Conservation (phyloP, 768 basidiomycete genomes). For the Lepiota venenata region DNA sequence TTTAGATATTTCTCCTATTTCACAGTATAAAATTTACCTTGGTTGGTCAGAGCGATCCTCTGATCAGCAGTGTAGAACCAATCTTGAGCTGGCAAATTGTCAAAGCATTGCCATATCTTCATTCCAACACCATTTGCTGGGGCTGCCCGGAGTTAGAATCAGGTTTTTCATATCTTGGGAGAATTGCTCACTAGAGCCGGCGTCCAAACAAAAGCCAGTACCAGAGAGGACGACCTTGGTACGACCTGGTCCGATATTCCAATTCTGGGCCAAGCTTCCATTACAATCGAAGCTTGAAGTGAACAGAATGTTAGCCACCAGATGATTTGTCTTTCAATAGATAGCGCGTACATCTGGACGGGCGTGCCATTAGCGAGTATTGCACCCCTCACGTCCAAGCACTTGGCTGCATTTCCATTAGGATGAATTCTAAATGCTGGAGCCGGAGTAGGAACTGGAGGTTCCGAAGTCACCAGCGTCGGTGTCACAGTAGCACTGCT, state of each 20-base stretch:
- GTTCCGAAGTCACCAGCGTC: too few relatives aligned
- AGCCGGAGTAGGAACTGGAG: background rate
- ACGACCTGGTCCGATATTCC: constrained; percentile 18
- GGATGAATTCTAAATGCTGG: constrained; percentile 14
- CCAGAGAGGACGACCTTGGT: constrained; percentile 20
- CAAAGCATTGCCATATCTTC: constrained; percentile 22
- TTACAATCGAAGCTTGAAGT: constrained; percentile 24
- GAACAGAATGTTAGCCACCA: background rate
- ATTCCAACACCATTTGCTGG: constrained; percentile 16
- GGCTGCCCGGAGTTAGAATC: background rate
- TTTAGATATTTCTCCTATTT: background rate
- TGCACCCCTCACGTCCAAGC: constrained; percentile 21
- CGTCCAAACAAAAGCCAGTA: constrained; percentile 25
- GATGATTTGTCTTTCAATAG: too few relatives aligned
- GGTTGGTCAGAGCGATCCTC: constrained; percentile 10
- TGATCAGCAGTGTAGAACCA: constrained; percentile 16
- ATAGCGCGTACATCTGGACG: constrained; percentile 24
- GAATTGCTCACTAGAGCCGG: constrained; percentile 18
- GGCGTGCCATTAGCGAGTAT: constrained; percentile 18
- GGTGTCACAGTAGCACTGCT: too few relatives aligned
- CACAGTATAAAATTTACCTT: background rate
- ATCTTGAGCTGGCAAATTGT: constrained; percentile 15
- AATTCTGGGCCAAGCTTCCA: constrained; percentile 23
- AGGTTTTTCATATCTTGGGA: background rate
- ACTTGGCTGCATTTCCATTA: constrained; percentile 16